Evolutionary conservation across 345 rosid genomes (phyloP), one percentile per base, ranked within the genome.

Genomic region (Arabis alpina): DNA sequence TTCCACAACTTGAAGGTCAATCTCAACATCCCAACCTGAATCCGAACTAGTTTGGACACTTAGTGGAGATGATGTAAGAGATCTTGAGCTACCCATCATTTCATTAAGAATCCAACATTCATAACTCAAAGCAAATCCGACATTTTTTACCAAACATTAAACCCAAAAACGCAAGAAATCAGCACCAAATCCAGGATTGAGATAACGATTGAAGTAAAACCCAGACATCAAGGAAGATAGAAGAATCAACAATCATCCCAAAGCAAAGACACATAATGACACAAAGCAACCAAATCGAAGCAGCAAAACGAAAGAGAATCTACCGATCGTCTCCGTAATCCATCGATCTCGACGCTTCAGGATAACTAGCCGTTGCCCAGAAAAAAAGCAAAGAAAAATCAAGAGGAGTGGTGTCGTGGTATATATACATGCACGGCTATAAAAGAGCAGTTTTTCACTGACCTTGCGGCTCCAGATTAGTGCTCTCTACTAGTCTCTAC

Each of bases 251-350:
- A 70, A 61, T 25, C 44, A 61, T 2, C 60, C 15, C 54, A 40
- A 14, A 49, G 8, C 25, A 24, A 23, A 39, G 9, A 43, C 52
- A 23, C 24, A 62, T 14, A 41, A 6, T 7, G n/a, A 62, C 16
- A 54, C n/a, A 64, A 23, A 10, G n/a, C 12, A 3, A 52, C 3
- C 62, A 63, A 54, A 66, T 66, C 68, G 23, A 64, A 63, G 10
- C 8, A 65, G 54, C 23, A 70, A 60, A 44, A 32, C 0, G 0
- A 63, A 5, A 8, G 28, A 61, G 44, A 42, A 66, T 58, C 49
- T 81, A 83, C 87, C 68, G 62, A 75, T 68, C 75, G 13, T 67
- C 70, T 52, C 60, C 74, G 75, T 78, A 78, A 67, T 79, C 82
- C 87, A 83, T 81, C 71, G 45, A 74, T 59, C 71, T 8, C 40